Base-by-base conservation (phyloP, 2,329 filamentous ascomycete genomes). In the Sclerotinia nivalis region DNA sequence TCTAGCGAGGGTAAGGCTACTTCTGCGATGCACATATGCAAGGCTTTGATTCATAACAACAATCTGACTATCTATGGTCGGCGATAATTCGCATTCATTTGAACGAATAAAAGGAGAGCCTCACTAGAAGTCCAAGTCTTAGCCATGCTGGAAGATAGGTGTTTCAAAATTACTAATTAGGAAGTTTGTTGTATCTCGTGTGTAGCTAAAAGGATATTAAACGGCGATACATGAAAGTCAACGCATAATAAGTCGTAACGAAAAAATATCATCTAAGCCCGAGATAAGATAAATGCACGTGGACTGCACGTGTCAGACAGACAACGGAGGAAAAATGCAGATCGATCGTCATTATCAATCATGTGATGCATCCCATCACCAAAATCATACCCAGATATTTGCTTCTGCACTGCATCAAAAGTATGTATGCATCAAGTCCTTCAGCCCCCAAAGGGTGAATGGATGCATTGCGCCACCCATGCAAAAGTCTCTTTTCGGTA, bases 71-170 rank as follows among this genome's bases (percentile, higher is more conserved):
- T n/a, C 25, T 43, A 47, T 66, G 25, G 25, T 66, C 62, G 49
- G 62, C 62, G 62, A 56, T 66, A 56, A 66, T n/a, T 56, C 62
- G 62, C n/a, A 8, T n/a, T 55, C 15, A 18, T 31, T 45, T 22
- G 25, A 4, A 31, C n/a, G 15, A 45, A 60, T 59, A 4, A 45
- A 65, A 4, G 18, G 8, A 31, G 34, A 66, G 50, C 64, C 50
- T 45, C 64, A 45, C 64, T 66, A 15, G 37, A 66, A 56, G n/a
- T 66, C 50, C 20, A 56, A 49, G n/a, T 66, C 49, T 56, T 45
- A 66, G 64, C 49, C 37, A 55, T 56, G 50, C 34, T 66, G n/a
- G 28, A 25, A 49, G 43, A 7, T 9, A n/a, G 18, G 9, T 56
- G 62, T 66, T 66, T 45, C 62, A 56, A n/a, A 56, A 55, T 22